Base-by-base conservation (phyloP, 202 grass and related monocot genomes). In the Musa balbisiana region DNA sequence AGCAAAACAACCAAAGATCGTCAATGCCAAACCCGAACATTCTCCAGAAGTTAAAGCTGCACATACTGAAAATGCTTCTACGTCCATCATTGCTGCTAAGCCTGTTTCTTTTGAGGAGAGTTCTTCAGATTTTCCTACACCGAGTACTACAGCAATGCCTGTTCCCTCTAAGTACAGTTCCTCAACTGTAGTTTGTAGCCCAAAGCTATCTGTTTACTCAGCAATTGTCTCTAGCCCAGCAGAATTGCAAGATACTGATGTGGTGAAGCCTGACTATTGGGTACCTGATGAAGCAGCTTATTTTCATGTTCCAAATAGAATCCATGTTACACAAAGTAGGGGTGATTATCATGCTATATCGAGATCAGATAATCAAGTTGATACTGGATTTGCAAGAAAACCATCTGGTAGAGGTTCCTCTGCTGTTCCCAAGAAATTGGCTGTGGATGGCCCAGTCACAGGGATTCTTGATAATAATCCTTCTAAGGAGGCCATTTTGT, bases 341-440 rank as follows among this genome's bases (percentile, higher is more conserved):
- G 71, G 62, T 53, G 84, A 83, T 71, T 71, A 80, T 81, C 49
- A 67, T 83, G 54, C 65, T 85, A 83, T 85, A 76, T 78, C 74
- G 12, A 79, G 55, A 50, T 56, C 71, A 69, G 51, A 62, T 78
- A 81, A 72, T 75, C 82, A 77, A 29, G 52, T 49, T 76, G 80
- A 60, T 70, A 68, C 73, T 66, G 82, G 71, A 13, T 26, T 1
- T 33, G 81, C 26, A 81, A 65, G 49, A 52, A 80, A 85, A 62
- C 80, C 69, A 69, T 63, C 62, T 76, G 69, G 24, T 62, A 74
- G 29, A 49, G 80, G 79, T 79, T 65, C 81, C 43, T 80, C 60
- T 20, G 72, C 71, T 23, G 33, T 78, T 49, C 21, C 49, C 43
- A 53, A 51, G 20, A 77, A 74, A 26, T 52, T 43, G 33, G 33